phyloP scores from a whole-genome alignment of 2,329 filamentous ascomycete genomes.

The Cladosporium sp. region DNA sequence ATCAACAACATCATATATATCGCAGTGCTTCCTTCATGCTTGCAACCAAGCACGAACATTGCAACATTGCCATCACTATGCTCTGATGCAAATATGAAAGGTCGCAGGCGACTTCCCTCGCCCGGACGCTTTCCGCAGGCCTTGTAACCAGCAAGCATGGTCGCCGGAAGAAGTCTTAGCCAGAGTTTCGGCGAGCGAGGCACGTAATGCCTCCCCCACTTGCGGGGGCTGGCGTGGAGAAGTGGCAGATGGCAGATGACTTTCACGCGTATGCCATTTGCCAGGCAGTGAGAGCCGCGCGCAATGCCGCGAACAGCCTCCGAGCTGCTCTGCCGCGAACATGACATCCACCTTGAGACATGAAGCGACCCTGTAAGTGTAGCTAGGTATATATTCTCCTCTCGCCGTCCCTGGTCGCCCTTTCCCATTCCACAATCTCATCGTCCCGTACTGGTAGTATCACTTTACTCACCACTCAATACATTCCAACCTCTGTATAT shows the following conservation, averaged over 20 bases:
- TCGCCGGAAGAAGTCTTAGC: background rate
- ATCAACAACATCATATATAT: background rate
- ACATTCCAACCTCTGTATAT: background rate
- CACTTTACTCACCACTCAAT: background rate
- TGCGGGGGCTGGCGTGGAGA: background rate
- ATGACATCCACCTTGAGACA: background rate
- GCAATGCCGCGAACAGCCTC: background rate
- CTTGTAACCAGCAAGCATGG: background rate
- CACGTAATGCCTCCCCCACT: background rate
- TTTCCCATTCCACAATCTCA: background rate
- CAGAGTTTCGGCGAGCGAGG: background rate
- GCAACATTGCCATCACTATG: too few species aligned
- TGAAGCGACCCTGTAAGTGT: background rate
- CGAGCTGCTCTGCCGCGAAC: background rate
- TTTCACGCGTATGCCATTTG: background rate
- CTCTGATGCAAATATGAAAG: too few species aligned
- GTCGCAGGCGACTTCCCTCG: too few species aligned
- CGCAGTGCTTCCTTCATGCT: too few species aligned
- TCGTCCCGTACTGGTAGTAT: background rate
- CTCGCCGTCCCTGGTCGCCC: background rate
- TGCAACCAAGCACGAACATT: too few species aligned
- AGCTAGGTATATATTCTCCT: background rate
- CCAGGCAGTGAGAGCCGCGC: background rate
- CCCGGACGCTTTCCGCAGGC: background rate
- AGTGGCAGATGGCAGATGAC: background rate